Evolutionary conservation across 805 yeast species (phyloP), one percentile per base, ranked within the genome.

Genomic region (Pichia thaimueangensis): DNA sequence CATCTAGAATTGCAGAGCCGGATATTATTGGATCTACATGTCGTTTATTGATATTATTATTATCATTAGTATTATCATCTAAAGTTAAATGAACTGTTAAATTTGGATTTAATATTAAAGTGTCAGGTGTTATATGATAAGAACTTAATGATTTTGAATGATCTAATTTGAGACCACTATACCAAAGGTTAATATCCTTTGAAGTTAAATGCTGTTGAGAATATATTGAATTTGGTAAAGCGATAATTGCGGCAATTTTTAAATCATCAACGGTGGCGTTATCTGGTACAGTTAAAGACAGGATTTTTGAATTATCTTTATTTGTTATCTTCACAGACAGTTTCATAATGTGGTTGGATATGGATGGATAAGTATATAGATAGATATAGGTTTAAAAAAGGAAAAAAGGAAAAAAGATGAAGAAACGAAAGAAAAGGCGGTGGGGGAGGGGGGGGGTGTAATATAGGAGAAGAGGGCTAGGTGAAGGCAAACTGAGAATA

Each of bases 201-300:
- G 54, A 33, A 38, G 45, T 48, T 17, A 47, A 23, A 10, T 40
- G 50, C 9, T 40, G 37, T 12, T 44, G 35, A 8, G 51, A 50
- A 8, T 64, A 19, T 5, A 23, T 17, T 10, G 4, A 17, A 5
- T 6, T 17, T 24, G 47, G 50, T 25, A 66, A 53, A 4, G 71
- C 69, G 21, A 69, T 71, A 39, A 66, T 60, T 17, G 76, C 71
- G 6, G 74, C 67, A 35, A 63, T 62, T 41, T 69, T 67, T 48
- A 76, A 64, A 47, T 74, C 78, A 30, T 67, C 73, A 30, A 74
- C 78, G 1, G 79, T 69, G 38, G 78, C 63, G 53, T 71, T 68
- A 44, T 71, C 71, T 1, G 79, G 73, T 24, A 74, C 60, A n/a
- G 76, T 70, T 45, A 75, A 22, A 20, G 32, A 31, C 13, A 67